Evolutionary conservation across 2,329 filamentous ascomycete genomes (phyloP).

Genomic region (Sordariomycetes sp.): DNA sequence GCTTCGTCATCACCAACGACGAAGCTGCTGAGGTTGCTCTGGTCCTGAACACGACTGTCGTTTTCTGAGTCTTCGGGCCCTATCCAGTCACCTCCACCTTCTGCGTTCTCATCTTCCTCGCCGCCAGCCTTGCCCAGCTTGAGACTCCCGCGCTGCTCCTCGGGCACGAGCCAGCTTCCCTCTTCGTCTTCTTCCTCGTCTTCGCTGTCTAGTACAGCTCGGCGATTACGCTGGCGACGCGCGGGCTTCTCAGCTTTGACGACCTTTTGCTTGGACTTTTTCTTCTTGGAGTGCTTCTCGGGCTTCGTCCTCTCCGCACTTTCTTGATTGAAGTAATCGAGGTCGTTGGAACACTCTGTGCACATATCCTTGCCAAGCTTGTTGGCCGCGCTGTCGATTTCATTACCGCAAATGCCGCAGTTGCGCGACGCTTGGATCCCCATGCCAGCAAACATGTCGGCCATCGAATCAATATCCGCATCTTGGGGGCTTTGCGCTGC

Average conservation of each 20-base stretch:
- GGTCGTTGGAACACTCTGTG: conserved; percentile 63
- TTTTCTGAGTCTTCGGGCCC: conserved; percentile 58
- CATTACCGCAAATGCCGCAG: conserved; percentile 75
- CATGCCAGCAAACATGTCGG: conserved; percentile 78
- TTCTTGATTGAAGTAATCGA: conserved; percentile 50
- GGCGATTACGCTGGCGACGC: conserved; percentile 37
- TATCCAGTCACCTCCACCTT: conserved; percentile 76
- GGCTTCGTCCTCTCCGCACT: conserved; percentile 26
- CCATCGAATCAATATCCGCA: conserved; percentile 70
- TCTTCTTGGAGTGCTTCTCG: conserved; percentile 24
- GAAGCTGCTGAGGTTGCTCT: conserved; percentile 47
- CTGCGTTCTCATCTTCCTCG: conserved; percentile 77
- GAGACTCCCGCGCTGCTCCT: conserved; percentile 50
- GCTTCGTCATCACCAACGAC: conserved; percentile 40
- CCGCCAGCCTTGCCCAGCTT: conserved; percentile 73
- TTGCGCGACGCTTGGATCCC: conserved; percentile 61
- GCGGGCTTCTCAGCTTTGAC: conserved; percentile 13
- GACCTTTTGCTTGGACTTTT: conserved; percentile 26
- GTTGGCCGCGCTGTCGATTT: conserved; percentile 44
- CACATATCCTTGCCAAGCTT: conserved; percentile 45
- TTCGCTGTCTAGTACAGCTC: conserved; percentile 56
- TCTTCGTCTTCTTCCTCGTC: conserved; percentile 62
- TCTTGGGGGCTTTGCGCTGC: conserved; percentile 35
- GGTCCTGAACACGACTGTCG: conserved; percentile 45
- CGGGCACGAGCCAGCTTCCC: conserved; percentile 72